Evolutionary conservation across 345 rosid genomes (phyloP), one percentile per base, ranked within the genome.

Genomic region (Camelina hispida): DNA sequence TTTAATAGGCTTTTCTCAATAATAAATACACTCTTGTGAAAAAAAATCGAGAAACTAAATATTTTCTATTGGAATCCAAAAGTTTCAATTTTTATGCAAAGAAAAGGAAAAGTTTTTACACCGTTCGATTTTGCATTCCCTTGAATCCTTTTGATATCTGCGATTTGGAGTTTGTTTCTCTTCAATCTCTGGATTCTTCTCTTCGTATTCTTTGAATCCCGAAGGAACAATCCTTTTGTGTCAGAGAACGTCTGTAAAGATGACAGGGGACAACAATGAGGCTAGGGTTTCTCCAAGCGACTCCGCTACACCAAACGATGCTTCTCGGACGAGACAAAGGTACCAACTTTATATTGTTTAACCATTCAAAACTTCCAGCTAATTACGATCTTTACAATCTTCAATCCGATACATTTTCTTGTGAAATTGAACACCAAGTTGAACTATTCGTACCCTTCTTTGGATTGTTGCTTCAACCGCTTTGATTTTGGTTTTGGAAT

Each of bases 271-370:
- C 53, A 52, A 72, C 44, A 71, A 46, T 14, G 73, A 44, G 3
- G 37, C 85, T 77, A 83, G 81, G 81, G 78, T 73, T 84, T 78
- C 87, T 66, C 72, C 82, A 37, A 79, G 56, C 9, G 83, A 78
- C 4, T 58, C 84, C n/a, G 20, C 79, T 62, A 52, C 73, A 18
- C 22, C 68, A 10, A 58, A 69, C 62, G 81, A 82, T 65, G 34
- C 75, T 44, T 81, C 87, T 18, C 86, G 75, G 22, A 79, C 84
- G 9, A 82, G 87, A 79, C 88, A 82, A 80, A 83, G 93, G 92
- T 89, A 67, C 17, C 7, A 1, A 5, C 1, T 32, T 67, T 30
- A 11, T 1, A 28, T 48, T 53, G 20, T 10, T 35, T 20, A 40
- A 54, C 15, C 28, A 38, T 54, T 10, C 16, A 11, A 8, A 40